Percentiles rank a stretch among this genome's conserved stretches.
These are phyloP conservation scores for Chaetothyriales sp. DNA, from an alignment of 2,329 filamentous ascomycete species.

Conservation along the genomic window DNA sequence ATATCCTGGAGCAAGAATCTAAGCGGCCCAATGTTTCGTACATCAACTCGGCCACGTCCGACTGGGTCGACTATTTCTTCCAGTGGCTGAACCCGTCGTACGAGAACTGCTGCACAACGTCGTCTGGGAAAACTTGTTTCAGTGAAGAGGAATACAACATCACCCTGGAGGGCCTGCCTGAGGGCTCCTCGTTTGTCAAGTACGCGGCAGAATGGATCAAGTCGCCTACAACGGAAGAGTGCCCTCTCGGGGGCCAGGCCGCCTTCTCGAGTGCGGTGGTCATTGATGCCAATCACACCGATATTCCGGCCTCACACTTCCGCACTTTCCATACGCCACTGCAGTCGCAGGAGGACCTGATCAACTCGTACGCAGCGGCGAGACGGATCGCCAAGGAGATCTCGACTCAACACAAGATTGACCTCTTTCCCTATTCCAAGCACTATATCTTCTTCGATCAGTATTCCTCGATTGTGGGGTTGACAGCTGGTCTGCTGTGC, in stretches of 20 bases:
- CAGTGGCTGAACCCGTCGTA: constrained; percentile 85
- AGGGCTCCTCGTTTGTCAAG: constrained; percentile 75
- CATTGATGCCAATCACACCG: constrained; percentile 50
- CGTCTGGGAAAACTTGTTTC: constrained; percentile 62
- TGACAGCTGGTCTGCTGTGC: constrained; percentile 66
- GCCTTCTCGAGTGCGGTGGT: constrained; percentile 76
- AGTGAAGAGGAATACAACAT: constrained; percentile 72
- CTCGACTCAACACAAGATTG: constrained; percentile 52
- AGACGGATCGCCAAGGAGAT: constrained; percentile 74
- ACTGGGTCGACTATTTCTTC: constrained; percentile 95
- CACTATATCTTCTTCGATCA: constrained; percentile 99
- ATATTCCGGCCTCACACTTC: constrained; percentile 75
- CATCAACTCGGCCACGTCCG: constrained; percentile 74
- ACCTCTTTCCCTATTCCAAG: constrained; percentile 91
- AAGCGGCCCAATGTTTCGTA: constrained; percentile 80
- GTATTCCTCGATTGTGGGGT: constrained; percentile 67
- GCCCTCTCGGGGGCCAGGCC: constrained; percentile 75
- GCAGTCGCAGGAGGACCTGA: constrained; percentile 80
- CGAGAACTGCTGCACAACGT: constrained; percentile 54
- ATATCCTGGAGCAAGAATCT: constrained; percentile 83
- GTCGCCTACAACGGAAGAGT: constrained; percentile 65
- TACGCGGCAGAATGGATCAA: constrained; percentile 74
- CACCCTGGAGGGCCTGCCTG: constrained; percentile 78
- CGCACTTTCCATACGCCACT: constrained; percentile 77
- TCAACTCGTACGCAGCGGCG: constrained; percentile 74